Percentiles rank a stretch among this genome's conserved stretches.
Evolutionary conservation across 1,284 basidiomycete genomes (phyloP).

Genomic region (Leccinum griseonigrum): DNA sequence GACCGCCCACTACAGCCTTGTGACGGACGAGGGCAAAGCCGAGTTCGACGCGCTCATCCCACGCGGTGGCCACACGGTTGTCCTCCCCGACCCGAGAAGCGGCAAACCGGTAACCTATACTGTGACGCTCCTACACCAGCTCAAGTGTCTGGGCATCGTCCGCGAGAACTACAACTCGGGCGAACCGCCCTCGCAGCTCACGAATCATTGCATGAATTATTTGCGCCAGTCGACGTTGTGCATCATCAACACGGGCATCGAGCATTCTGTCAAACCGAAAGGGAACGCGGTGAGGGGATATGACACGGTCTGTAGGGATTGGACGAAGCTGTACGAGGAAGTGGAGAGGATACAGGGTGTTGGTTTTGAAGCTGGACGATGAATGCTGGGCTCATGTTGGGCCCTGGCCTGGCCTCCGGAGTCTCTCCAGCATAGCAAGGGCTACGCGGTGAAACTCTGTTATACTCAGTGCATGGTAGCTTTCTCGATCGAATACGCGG

Average conservation of each 20-base stretch:
- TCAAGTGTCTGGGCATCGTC: slow-evolving; percentile 16
- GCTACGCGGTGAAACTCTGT: neutral
- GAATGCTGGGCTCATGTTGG: neutral
- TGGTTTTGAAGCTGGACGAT: neutral
- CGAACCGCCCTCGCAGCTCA: slow-evolving; percentile 9
- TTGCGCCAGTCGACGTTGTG: slow-evolving; percentile 15
- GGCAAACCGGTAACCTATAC: slow-evolving; percentile 18
- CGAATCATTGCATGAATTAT: slow-evolving; percentile 17
- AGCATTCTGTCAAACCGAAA: slow-evolving; percentile 12
- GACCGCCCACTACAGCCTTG: slow-evolving; percentile 12
- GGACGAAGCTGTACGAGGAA: slow-evolving; percentile 19
- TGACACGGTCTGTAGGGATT: slow-evolving; percentile 15
- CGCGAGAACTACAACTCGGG: slow-evolving; percentile 10
- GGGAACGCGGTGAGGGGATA: slow-evolving; percentile 15
- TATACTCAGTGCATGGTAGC: no score
- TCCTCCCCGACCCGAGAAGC: slow-evolving; percentile 12
- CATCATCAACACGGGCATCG: slow-evolving; percentile 15
- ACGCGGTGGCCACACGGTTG: slow-evolving; percentile 10
- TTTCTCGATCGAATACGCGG: neutral
- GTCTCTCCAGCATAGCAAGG: neutral
- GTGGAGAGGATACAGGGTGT: slow-evolving; percentile 13
- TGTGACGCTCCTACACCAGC: slow-evolving; percentile 16
- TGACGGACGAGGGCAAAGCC: slow-evolving; percentile 12
- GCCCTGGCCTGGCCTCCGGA: neutral
- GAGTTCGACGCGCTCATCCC: slow-evolving; percentile 19